Percentiles rank a stretch among this genome's conserved stretches.
These are phyloP conservation scores for Mercurialis annua DNA, from an alignment of 345 rosid species.

Conservation along the genomic window DNA sequence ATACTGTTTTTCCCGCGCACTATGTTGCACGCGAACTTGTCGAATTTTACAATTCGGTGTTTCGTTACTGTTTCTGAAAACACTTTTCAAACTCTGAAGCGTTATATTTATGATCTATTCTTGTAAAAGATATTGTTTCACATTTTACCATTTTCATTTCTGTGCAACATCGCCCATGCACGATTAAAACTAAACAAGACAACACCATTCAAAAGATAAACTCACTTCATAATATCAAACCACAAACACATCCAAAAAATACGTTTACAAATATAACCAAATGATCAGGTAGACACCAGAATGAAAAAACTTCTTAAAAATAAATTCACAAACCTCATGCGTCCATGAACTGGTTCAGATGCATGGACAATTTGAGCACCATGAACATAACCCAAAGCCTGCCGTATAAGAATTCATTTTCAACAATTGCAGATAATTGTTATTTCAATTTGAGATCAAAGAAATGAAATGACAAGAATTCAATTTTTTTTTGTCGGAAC, in stretches of 20 bases:
- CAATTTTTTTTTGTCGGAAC: no score
- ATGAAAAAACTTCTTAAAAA: slow-evolving; percentile 9
- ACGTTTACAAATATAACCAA: neutral
- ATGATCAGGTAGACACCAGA: slow-evolving; percentile 3
- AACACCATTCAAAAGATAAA: slow-evolving; percentile 1
- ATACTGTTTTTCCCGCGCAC: no score
- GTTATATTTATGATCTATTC: no score
- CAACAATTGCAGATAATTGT: neutral
- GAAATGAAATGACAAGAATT: no score
- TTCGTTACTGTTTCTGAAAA: no score
- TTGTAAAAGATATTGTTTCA: no score
- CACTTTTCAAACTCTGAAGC: no score
- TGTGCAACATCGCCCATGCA: neutral
- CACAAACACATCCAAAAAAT: neutral
- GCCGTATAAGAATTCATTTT: slow-evolving; percentile 22
- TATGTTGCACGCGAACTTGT: no score
- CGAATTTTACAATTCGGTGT: no score
- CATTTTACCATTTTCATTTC: no score
- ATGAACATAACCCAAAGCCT: slow-evolving; percentile 93
- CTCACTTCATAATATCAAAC: neutral
- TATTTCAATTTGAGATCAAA: no score
- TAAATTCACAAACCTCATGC: slow-evolving; percentile 62
- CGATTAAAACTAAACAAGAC: neutral
- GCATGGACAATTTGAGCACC: slow-evolving; percentile 89
- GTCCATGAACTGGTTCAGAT: slow-evolving; percentile 91